These are phyloP conservation scores for Chlorokybus atmophyticus DNA, from an alignment of 139 green algal species.

Conservation along the genomic window DNA sequence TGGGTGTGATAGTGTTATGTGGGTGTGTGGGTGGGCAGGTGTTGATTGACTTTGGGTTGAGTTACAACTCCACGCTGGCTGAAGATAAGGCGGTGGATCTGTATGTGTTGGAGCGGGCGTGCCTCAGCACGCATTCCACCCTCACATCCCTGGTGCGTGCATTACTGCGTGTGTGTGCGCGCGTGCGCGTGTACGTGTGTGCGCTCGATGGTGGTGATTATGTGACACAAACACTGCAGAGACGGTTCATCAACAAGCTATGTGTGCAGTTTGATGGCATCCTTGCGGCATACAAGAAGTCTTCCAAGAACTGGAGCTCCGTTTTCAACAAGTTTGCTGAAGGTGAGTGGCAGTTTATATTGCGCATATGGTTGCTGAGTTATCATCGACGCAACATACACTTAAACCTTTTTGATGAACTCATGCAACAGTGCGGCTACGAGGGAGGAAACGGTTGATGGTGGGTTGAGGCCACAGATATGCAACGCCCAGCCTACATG, in stretches of 20 bases:
- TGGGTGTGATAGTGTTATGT: no score
- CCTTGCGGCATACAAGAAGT: slow-evolving; percentile 51
- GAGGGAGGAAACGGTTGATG: no score
- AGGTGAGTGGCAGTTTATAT: slow-evolving; percentile 8
- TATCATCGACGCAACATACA: no score
- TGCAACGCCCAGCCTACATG: no score
- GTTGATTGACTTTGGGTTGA: slow-evolving; percentile 81
- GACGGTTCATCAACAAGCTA: not conserved
- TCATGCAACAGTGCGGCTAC: no score
- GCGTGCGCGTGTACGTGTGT: not conserved
- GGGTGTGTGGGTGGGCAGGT: no score
- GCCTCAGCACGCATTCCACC: slow-evolving; percentile 50
- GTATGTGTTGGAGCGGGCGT: slow-evolving; percentile 74
- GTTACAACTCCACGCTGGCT: slow-evolving; percentile 46
- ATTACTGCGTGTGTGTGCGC: not conserved
- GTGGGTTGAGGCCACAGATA: no score
- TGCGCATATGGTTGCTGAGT: no score
- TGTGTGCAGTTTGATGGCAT: slow-evolving; percentile 41
- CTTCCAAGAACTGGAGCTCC: slow-evolving; percentile 49
- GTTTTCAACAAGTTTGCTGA: slow-evolving; percentile 63
- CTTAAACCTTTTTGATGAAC: no score
- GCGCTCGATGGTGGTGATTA: no score
- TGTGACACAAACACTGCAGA: no score
- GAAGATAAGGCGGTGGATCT: slow-evolving; percentile 64
- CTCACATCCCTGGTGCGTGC: not conserved